Evolutionary conservation across 2,329 filamentous ascomycete species (phyloP), one percentile per base, ranked within the genome.

Genomic region (Periconia digitata): DNA sequence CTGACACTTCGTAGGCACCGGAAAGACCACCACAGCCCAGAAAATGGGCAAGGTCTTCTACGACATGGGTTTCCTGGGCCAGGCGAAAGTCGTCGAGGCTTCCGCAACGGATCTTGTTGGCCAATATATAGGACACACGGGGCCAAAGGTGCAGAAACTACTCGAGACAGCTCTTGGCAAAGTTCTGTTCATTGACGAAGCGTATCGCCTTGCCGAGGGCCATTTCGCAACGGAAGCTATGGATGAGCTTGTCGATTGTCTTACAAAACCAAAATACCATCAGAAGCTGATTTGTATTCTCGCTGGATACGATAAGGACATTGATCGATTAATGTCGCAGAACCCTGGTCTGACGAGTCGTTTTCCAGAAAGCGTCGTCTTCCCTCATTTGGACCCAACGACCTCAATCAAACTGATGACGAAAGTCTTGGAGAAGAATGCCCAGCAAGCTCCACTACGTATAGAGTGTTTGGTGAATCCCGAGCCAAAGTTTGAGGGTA

Each of bases 31-130:
- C 0, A 89, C 80, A 0, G 89, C 89, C 0, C 73, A 79, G n/a
- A 87, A 85, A 51, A 88, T 92, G 78, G 87, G 87, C 3, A 81
- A 89, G 52, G 75, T 92, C 0, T 92, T 83, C 60, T 91, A 89
- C 59, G 84, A 91, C 56, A 82, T 90, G 77, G 86, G 86, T 0
- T 81, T 91, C 27, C 71, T 92, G 0, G 70, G 80, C 0, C 74
- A 74, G 0, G 77, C 76, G 0, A 79, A 85, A 21, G 84, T 90
- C 0, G 64, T 84, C 0, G 85, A 90, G 45, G 81, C 78, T 39
- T 90, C 87, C 0, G 84, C 85, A 0, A 82, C 83, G 0, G 86
- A 91, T 27, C 64, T 92, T 0, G 76, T 92, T 1, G 87, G 83
- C 0, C 74, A 86, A 51, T 91, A 83, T 50, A 58, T 89, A 0